Evolutionary conservation across 768 basidiomycete species (phyloP).

Genomic region (Antrodiella citrinella): DNA sequence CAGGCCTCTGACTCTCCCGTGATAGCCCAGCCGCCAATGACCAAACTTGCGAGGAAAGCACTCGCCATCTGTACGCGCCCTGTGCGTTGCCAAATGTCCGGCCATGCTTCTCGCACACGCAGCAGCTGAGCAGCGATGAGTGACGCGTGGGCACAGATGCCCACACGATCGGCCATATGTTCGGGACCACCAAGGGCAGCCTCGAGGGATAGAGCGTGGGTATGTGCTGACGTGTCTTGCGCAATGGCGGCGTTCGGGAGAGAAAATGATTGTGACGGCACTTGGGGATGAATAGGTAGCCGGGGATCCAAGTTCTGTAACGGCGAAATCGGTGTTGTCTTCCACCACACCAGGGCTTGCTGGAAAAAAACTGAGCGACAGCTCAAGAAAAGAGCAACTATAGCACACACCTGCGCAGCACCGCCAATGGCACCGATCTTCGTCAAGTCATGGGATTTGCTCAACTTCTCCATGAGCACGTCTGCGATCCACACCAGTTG

Average conservation of each 20-base stretch:
- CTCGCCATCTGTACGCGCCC: slow-evolving; percentile 73
- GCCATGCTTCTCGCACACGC: slow-evolving; percentile 71
- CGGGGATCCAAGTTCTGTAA: slow-evolving; percentile 68
- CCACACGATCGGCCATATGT: slow-evolving; percentile 67
- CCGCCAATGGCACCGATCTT: slow-evolving; percentile 74
- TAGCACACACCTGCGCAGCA: slow-evolving; percentile 64
- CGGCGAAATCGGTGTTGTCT: slow-evolving; percentile 64
- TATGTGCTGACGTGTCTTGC: slow-evolving; percentile 75
- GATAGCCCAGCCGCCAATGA: slow-evolving; percentile 63
- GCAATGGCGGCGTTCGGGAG: slow-evolving; percentile 68
- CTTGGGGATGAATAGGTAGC: slow-evolving; percentile 60
- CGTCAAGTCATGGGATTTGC: slow-evolving; percentile 58
- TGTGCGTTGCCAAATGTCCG: slow-evolving; percentile 74
- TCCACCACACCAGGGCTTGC: slow-evolving; percentile 86
- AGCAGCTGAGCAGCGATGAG: slow-evolving; percentile 70
- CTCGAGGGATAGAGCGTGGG: slow-evolving; percentile 70
- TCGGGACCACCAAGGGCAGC: slow-evolving; percentile 72
- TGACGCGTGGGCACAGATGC: slow-evolving; percentile 63
- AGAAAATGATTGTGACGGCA: slow-evolving; percentile 59
- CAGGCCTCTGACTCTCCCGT: slow-evolving; percentile 74
- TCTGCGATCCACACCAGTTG: slow-evolving; percentile 34
- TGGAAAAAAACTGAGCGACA: slow-evolving; percentile 8
- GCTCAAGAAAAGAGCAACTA: no score
- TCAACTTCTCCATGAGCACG: slow-evolving; percentile 65
- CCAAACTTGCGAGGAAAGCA: slow-evolving; percentile 62